These are phyloP conservation scores for Colletotrichum salicis DNA, from an alignment of 2,329 filamentous ascomycete species.

Conservation along the genomic window DNA sequence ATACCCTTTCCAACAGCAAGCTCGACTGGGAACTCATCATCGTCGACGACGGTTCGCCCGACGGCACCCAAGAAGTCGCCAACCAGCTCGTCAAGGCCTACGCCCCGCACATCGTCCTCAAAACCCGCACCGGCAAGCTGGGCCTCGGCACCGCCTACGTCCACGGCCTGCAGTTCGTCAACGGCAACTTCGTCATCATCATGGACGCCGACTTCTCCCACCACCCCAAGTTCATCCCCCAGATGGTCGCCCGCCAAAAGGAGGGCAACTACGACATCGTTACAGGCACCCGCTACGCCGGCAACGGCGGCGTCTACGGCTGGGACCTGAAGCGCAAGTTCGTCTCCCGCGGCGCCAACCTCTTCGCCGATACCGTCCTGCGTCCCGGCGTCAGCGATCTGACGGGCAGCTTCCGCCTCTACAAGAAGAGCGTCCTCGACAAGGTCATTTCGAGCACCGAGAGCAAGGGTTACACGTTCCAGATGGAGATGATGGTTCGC, in stretches of 20 bases:
- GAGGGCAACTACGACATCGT: constrained; percentile 90
- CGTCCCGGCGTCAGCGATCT: constrained; percentile 94
- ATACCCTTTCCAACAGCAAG: constrained; percentile 64
- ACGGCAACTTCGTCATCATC: constrained; percentile 97
- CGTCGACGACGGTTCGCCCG: constrained; percentile 96
- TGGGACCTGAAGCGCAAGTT: constrained; percentile 95
- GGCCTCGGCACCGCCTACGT: constrained; percentile 98
- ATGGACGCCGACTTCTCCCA: constrained; percentile 99
- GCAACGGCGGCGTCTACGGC: constrained; percentile 88
- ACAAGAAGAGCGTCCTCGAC: constrained; percentile 89
- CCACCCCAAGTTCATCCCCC: constrained; percentile 98
- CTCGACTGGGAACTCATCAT: constrained; percentile 98
- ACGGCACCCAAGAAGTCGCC: constrained; percentile 92
- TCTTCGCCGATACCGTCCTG: constrained; percentile 95
- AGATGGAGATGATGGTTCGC: constrained; percentile 99
- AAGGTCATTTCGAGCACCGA: constrained; percentile 91
- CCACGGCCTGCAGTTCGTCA: constrained; percentile 89
- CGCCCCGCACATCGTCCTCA: constrained; percentile 81
- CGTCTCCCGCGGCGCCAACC: constrained; percentile 86
- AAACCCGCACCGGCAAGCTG: constrained; percentile 91
- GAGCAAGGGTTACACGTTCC: constrained; percentile 98
- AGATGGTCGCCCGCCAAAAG: constrained; percentile 88
- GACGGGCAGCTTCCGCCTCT: constrained; percentile 93
- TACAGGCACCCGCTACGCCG: constrained; percentile 93
- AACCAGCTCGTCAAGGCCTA: constrained; percentile 91